These are phyloP conservation scores for Auricularia sp. DNA, from an alignment of 768 basidiomycete species.

Conservation along the genomic window DNA sequence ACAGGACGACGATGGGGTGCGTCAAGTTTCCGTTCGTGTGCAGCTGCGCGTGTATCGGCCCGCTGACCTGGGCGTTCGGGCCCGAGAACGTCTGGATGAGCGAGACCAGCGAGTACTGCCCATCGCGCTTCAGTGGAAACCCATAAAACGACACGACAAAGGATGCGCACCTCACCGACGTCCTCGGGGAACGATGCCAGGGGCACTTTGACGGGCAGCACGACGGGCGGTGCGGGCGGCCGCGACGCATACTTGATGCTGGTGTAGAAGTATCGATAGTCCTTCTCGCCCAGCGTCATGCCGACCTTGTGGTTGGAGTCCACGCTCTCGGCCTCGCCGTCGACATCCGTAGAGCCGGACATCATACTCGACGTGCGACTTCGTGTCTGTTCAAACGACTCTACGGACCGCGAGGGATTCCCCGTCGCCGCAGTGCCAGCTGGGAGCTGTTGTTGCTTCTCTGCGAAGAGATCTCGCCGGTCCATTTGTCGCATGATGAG, in stretches of 20 bases:
- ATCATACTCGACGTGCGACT: slow-evolving; percentile 2
- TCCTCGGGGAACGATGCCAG: slow-evolving; percentile 85
- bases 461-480: slow-evolving; percentile 83
- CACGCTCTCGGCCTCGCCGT: slow-evolving; percentile 10
- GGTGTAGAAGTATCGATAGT: slow-evolving; percentile 49
- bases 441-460: slow-evolving; percentile 37
- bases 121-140: too few species aligned
- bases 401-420: not conserved
- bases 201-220: slow-evolving; percentile 85
- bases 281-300: not conserved
- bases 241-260: slow-evolving; percentile 66
- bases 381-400: not conserved
- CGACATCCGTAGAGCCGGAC: not conserved
- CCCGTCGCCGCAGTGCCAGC: slow-evolving; percentile 8
- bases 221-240: slow-evolving; percentile 28
- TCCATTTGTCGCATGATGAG: slow-evolving; percentile 84
- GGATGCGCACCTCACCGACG: slow-evolving; percentile 78
- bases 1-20: slow-evolving; percentile 88
- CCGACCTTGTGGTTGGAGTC: slow-evolving; percentile 47
- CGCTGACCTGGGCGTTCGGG: slow-evolving; percentile 43
- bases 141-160: not conserved
- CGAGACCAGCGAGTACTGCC: slow-evolving; percentile 84
- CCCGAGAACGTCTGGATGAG: slow-evolving; percentile 77
- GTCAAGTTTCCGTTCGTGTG: slow-evolving; percentile 87
- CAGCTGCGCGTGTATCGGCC: slow-evolving; percentile 81